Base-by-base conservation (phyloP, 306 rosid genomes). In the Oemleria cerasiformis region DNA sequence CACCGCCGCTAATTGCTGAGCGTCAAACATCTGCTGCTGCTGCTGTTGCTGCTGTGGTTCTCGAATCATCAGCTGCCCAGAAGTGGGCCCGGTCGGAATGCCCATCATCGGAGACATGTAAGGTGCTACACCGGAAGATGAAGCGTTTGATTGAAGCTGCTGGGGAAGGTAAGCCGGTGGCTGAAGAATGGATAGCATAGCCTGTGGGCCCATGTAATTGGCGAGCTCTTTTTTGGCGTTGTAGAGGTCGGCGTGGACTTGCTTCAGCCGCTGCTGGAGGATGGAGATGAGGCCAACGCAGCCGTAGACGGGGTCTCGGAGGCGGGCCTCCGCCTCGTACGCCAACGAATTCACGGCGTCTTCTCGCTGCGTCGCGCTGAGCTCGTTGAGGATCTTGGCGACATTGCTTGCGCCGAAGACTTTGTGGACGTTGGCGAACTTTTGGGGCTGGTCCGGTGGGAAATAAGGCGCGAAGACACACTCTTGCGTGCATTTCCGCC, bases 331-430 rank as follows among this genome's bases (percentile, higher is more conserved):
- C 0, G 98, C 98, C 42, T 93, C 98, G 59, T 87, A 93, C 4
- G 98, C 98, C 1, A 93, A 67, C 0, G 98, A 93, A 78, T 90
- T 93, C 0, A 90, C 98, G 1, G 98, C 98, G 85, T 93, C 97
- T 30, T 93, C 96, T 0, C 97, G 79, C 73, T 88, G 89, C 2
- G 84, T 36, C 0, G 97, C 86, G 71, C 59, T 81, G 19, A 93
- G 89, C 65, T 93, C 98, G 75, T 84, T 87, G 4, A 93, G 85
- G 8, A 90, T 88, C 80, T 93, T 93, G 0, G 97, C 79, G 3
- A 93, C 94, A 73, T 93, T 93, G 81, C 98, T 88, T 6, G 98
- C 98, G 0, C 98, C 98, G 74, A 93, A 93, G 3, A 90, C 96
- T 68, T 85, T 87, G 87, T 93, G 98, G 10, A 93, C 96, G 59